A percentile compares a stretch with the other conserved stretches of the same genome.
Evolutionary conservation across 495 filamentous ascomycete genomes (phyloP).

Genomic region (Annulohypoxylon nitens): DNA sequence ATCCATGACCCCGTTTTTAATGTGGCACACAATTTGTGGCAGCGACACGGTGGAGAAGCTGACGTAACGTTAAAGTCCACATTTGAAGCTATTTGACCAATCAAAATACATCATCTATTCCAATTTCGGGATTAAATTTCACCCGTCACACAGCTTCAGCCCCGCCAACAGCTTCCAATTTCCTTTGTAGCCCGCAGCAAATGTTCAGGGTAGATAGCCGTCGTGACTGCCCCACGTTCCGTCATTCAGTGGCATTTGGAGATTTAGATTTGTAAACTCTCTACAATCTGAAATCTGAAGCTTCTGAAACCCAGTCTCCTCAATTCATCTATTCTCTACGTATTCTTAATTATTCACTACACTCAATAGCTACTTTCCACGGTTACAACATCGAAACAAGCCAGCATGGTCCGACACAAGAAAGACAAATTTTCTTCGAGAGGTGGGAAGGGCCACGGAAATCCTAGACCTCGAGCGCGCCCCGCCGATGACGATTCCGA

Average conservation of each 20-base stretch:
- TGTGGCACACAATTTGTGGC: conserved; percentile 28
- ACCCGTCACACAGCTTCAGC: conserved; percentile 18
- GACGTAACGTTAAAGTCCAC: conserved; percentile 15
- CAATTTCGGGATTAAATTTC: conserved; percentile 20
- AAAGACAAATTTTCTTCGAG: conserved; percentile 82
- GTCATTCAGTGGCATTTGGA: conserved; percentile 30
- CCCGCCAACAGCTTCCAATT: conserved; percentile 10
- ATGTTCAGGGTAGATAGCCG: conserved; percentile 16
- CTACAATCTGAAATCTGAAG: neutral
- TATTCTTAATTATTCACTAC: neutral
- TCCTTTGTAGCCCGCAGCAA: neutral
- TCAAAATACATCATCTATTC: neutral
- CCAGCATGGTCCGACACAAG: conserved; percentile 88
- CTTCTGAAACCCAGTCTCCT: neutral
- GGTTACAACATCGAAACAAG: neutral
- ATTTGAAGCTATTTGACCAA: conserved; percentile 12
- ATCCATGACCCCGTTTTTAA: neutral
- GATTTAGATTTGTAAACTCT: conserved; percentile 10
- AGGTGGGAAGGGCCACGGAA: conserved; percentile 72
- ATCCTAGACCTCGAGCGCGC: conserved; percentile 55
- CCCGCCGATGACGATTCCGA: conserved; percentile 54
- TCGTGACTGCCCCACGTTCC: conserved; percentile 32
- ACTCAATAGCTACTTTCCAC: neutral
- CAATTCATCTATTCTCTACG: neutral
- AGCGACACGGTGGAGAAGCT: conserved; percentile 28